phyloP scores from a whole-genome alignment of 2,329 filamentous ascomycete genomes.

The Pseudodiploospora longispora region DNA sequence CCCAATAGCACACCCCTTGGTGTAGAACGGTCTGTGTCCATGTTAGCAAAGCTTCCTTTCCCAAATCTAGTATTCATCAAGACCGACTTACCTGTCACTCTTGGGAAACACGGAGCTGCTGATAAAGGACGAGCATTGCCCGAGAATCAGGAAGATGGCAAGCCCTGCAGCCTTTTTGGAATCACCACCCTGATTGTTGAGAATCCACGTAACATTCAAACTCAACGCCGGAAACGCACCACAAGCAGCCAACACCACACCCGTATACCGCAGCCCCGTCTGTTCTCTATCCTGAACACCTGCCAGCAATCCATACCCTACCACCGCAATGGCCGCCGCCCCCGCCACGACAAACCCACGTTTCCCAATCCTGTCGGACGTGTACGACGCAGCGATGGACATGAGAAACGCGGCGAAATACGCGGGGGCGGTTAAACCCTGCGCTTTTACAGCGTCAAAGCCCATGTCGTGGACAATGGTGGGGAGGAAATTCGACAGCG shows the following conservation, averaged over 20 bases:
- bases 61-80: neutral
- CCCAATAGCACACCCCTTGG: constrained; percentile 12
- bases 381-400: constrained; percentile 51
- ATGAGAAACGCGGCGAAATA: constrained; percentile 60
- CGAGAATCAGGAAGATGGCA: constrained; percentile 25
- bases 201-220: constrained; percentile 62
- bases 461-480: constrained; percentile 59
- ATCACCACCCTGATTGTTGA: constrained; percentile 62
- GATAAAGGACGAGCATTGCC: constrained; percentile 22
- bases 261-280: constrained; percentile 36
- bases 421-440: constrained; percentile 64
- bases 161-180: constrained; percentile 57
- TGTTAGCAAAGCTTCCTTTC: neutral
- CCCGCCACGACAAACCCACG: constrained; percentile 51
- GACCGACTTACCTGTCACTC: constrained; percentile 14
- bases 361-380: constrained; percentile 59
- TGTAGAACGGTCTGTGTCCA: constrained; percentile 10
- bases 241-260: constrained; percentile 36
- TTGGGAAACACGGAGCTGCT: constrained; percentile 18
- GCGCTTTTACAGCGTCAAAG: constrained; percentile 56
- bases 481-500: constrained; percentile 55
- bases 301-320: constrained; percentile 59
- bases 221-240: constrained; percentile 56
- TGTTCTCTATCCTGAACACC: constrained; percentile 30
- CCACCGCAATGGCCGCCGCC: constrained; percentile 48